These are phyloP conservation scores for Singerocomus rubriflavus DNA, from an alignment of 1,284 basidiomycete genomes.

Conservation along the genomic window DNA sequence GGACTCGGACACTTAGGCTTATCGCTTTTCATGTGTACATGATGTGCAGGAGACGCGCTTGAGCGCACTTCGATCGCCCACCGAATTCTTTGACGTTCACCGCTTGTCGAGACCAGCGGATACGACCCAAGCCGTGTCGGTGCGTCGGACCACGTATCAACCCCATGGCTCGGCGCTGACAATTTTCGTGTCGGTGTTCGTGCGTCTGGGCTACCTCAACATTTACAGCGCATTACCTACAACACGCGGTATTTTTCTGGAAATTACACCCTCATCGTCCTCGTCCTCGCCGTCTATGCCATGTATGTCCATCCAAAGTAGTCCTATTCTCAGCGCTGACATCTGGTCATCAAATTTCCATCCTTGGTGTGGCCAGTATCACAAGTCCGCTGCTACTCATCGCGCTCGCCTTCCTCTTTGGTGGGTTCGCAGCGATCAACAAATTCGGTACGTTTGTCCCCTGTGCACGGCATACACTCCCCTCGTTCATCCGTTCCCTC, in stretches of 20 bases:
- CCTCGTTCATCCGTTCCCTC: background rate
- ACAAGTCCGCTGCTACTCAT: constrained; percentile 82
- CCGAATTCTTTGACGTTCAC: constrained; percentile 88
- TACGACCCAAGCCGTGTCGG: constrained; percentile 66
- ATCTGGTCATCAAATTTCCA: background rate
- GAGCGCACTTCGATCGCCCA: constrained; percentile 74
- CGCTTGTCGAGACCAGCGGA: constrained; percentile 81
- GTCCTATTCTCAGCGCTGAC: background rate
- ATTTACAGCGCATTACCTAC: constrained; percentile 76
- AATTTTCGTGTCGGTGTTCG: background rate
- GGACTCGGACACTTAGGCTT: too few species aligned
- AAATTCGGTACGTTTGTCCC: constrained; percentile 71
- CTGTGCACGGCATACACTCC: background rate
- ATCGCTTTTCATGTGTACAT: constrained; percentile 4
- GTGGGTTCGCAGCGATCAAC: constrained; percentile 90
- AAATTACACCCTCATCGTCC: constrained; percentile 87
- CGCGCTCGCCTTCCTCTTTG: constrained; percentile 85
- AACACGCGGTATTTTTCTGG: constrained; percentile 93
- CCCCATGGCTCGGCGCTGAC: background rate
- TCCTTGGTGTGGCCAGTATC: constrained; percentile 40
- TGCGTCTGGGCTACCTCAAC: background rate
- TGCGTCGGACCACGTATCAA: constrained; percentile 34
- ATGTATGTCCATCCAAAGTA: constrained; percentile 50
- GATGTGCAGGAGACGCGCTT: constrained; percentile 77
- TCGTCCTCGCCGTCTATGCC: constrained; percentile 83